Base-by-base conservation (phyloP, 345 rosid species). In the Passiflora organensis region DNA sequence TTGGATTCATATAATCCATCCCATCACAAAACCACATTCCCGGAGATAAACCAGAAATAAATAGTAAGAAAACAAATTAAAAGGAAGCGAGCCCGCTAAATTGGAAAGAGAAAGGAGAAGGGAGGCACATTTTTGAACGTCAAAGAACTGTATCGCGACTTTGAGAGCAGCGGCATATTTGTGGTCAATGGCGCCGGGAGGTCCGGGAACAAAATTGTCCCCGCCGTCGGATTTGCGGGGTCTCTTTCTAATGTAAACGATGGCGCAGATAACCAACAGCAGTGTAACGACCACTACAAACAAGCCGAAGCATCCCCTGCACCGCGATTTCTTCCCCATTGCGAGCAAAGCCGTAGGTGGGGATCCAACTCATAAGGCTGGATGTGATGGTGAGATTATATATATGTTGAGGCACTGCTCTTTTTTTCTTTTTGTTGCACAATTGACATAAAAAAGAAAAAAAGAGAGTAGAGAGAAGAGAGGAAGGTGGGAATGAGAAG, bases 151-250 rank as follows among this genome's bases (percentile, higher is more conserved):
- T 72, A 83, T 60, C 20, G 99, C 85, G 34, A 78, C 16, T 39
- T 83, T 80, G 66, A 94, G 96, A 55, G 99, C 94, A 14, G 81
- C 82, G 19, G 79, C 66, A 69, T 93, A 93, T 69, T 86, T 84
- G 70, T 76, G 80, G 32, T 83, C 86, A 24, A 84, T 63, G 32
- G 95, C 86, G 17, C 97, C 97, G 5, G 96, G 97, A 22, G 95
- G 91, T 0, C 91, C 94, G 0, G 96, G 95, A n/a, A 82, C 0
- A 89, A 87, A 58, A 61, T 77, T 0, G 76, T 34, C 25, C 51
- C 78, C 72, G n/a, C 13, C n/a, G n/a, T n/a, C n/a, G 22, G 80
- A 70, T 64, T 80, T 78, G 58, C 78, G 60, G 14, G 56, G 36
- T 64, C 62, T 82, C 60, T 71, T 79, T 67, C 63, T 83, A 43